Conservation (phyloP, 83 land plant genomes). For the Diphasiastrum complanatum region DNA sequence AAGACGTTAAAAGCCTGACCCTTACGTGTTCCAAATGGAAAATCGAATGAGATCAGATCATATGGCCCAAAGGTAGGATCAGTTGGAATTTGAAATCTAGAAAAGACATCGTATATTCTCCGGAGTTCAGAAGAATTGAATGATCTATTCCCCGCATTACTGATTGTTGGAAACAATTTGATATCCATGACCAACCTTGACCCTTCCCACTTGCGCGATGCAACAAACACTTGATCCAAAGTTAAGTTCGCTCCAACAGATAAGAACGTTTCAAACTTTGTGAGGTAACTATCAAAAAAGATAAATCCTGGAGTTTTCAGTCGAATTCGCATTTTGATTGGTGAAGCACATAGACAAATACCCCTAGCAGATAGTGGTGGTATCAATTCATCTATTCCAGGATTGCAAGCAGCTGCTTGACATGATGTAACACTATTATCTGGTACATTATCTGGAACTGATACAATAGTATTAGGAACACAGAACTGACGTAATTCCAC, state of each 20-base stretch:
- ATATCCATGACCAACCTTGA: constrained; percentile 15
- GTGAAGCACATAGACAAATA: constrained; percentile 58
- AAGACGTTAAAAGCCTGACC: neutral
- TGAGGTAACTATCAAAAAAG: constrained; percentile 11
- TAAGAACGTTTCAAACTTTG: constrained; percentile 6
- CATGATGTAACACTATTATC: constrained; percentile 20
- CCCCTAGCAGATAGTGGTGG: constrained; percentile 19
- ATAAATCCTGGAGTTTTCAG: constrained; percentile 65
- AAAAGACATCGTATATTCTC: constrained; percentile 17
- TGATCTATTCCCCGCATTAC: neutral
- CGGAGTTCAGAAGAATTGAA: constrained; percentile 6
- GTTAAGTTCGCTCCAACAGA: constrained; percentile 19
- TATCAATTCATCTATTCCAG: constrained; percentile 22
- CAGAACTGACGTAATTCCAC: constrained; percentile 25
- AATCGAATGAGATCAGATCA: constrained; percentile 17
- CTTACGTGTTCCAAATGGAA: neutral
- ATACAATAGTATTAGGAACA: constrained; percentile 1
- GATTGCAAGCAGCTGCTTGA: constrained; percentile 28
- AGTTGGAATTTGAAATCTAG: constrained; percentile 21
- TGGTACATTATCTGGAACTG: neutral
- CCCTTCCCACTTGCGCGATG: constrained; percentile 17
- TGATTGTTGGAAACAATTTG: constrained; percentile 1
- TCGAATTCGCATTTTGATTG: constrained; percentile 53
- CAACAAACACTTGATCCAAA: constrained; percentile 3
- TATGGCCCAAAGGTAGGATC: constrained; percentile 21